phyloP scores from a whole-genome alignment of 1,139 yeast species.

The Yamadazyma friedrichii region DNA sequence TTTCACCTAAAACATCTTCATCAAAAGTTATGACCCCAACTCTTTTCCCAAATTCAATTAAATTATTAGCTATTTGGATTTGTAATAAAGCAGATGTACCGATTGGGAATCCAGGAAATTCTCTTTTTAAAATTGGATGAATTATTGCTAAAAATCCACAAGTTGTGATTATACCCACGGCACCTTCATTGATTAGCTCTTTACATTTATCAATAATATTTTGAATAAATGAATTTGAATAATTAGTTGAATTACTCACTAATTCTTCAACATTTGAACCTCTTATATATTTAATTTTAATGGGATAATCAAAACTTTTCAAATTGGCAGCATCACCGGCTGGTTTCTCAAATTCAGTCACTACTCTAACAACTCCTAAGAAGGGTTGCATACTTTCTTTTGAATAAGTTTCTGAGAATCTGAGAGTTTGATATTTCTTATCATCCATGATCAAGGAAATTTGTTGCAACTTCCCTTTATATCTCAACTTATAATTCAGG shows the following conservation, averaged over 20 bases:
- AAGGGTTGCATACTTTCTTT: too few relatives aligned
- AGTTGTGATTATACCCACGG: slow-evolving; percentile 20
- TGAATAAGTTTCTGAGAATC: too few relatives aligned
- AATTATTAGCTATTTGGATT: slow-evolving; percentile 21
- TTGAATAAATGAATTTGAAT: slow-evolving; percentile 16
- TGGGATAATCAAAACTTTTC: slow-evolving; percentile 20
- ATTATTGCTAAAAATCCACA: slow-evolving; percentile 26
- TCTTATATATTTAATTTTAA: slow-evolving; percentile 16
- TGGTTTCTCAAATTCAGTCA: slow-evolving; percentile 20
- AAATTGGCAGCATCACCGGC: slow-evolving; percentile 25
- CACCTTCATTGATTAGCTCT: slow-evolving; percentile 17
- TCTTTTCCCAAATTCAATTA: slow-evolving; percentile 18
- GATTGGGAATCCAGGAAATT: slow-evolving; percentile 22
- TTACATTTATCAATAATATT: slow-evolving; percentile 15
- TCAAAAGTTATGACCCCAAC: slow-evolving; percentile 30
- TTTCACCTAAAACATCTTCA: slow-evolving; percentile 17
- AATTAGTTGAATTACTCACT: slow-evolving; percentile 14
- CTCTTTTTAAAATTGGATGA: slow-evolving; percentile 19
- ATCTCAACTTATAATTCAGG: too few relatives aligned
- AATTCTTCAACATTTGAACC: slow-evolving; percentile 18
- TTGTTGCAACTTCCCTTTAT: too few relatives aligned
- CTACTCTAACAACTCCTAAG: slow-evolving; percentile 14
- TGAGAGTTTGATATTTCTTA: too few relatives aligned
- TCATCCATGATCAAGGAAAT: too few relatives aligned
- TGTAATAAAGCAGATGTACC: slow-evolving; percentile 28